Conservation (phyloP, 2,329 filamentous ascomycete genomes). For the Sclerotinia spermophila region DNA sequence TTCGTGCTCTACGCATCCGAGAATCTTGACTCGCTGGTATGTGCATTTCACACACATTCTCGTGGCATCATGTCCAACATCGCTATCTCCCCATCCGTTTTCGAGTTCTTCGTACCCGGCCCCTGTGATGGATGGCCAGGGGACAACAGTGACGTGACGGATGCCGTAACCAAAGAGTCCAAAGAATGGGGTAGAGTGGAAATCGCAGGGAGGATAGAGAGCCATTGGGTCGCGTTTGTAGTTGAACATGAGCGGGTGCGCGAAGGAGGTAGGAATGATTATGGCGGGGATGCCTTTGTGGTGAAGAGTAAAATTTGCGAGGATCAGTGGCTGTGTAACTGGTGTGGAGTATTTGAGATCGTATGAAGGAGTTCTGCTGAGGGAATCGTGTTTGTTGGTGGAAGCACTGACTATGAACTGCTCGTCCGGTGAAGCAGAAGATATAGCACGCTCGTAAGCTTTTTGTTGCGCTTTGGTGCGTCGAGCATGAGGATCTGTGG, state of each 20-base stretch:
- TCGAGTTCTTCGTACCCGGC: conserved; percentile 29
- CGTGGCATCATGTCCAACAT: not conserved
- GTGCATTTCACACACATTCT: conserved; percentile 34
- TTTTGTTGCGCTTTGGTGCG: conserved; percentile 1
- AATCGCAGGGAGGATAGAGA: conserved; percentile 25
- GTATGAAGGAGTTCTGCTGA: not conserved
- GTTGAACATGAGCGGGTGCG: conserved; percentile 35
- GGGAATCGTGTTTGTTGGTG: not conserved
- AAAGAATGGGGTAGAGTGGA: conserved; percentile 31
- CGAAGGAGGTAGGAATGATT: conserved; percentile 30
- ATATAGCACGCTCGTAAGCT: not conserved
- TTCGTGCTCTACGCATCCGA: conserved; percentile 25
- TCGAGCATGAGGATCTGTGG: not conserved
- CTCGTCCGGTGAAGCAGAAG: not conserved
- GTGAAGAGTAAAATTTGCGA: not conserved
- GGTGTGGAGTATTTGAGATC: not conserved
- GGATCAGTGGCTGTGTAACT: not conserved
- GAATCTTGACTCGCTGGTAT: conserved; percentile 22
- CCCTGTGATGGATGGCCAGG: conserved; percentile 8
- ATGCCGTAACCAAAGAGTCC: conserved; percentile 29
- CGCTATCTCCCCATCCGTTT: conserved; percentile 22
- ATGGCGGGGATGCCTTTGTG: conserved; percentile 16
- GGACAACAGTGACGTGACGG: conserved; percentile 25
- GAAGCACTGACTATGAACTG: not conserved
- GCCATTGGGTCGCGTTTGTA: conserved; percentile 20